These are phyloP conservation scores for Phytopythium sindhum DNA, from an alignment of 352 stramenopile species.

Conservation along the genomic window DNA sequence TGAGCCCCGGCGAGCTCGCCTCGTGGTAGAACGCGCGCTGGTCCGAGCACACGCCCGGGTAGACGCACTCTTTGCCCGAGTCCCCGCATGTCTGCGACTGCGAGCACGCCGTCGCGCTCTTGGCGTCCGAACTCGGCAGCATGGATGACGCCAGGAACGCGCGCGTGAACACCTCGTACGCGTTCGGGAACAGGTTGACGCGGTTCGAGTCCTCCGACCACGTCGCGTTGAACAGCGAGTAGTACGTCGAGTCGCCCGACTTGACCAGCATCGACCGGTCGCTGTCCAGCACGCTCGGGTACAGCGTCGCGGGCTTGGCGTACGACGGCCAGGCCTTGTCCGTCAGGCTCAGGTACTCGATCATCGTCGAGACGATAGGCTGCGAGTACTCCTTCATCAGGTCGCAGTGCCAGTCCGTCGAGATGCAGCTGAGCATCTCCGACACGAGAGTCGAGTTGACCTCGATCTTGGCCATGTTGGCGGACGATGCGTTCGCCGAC, in stretches of 20 bases:
- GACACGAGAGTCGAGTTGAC: conserved; percentile 60
- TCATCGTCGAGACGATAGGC: conserved; percentile 54
- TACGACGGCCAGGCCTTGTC: conserved; percentile 50
- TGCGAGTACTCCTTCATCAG: conserved; percentile 70
- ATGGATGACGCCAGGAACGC: conserved; percentile 64
- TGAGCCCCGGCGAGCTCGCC: conserved; percentile 61
- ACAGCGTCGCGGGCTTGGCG: conserved; percentile 49
- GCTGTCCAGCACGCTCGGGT: conserved; percentile 41
- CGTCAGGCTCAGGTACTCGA: conserved; percentile 56
- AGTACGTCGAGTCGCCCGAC: conserved; percentile 27
- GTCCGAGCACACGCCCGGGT: conserved; percentile 60
- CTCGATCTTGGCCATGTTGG: conserved; percentile 31
- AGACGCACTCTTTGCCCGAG: conserved; percentile 66
- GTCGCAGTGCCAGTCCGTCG: conserved; percentile 62
- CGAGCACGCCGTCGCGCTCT: conserved; percentile 34
- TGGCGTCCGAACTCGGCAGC: conserved; percentile 32
- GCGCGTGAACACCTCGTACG: conserved; percentile 77
- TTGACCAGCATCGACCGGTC: conserved; percentile 58
- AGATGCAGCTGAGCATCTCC: conserved; percentile 57
- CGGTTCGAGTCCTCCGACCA: conserved; percentile 55
- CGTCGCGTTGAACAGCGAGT: conserved; percentile 44
- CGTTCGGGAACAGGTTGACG: conserved; percentile 73
- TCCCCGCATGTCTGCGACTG: conserved; percentile 53
- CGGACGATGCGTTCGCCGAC: conserved; percentile 40
- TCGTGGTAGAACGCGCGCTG: conserved; percentile 76